These are phyloP conservation scores for Camellia lanceoleosa DNA, from an alignment of 148 eudicot genomes.

Conservation along the genomic window DNA sequence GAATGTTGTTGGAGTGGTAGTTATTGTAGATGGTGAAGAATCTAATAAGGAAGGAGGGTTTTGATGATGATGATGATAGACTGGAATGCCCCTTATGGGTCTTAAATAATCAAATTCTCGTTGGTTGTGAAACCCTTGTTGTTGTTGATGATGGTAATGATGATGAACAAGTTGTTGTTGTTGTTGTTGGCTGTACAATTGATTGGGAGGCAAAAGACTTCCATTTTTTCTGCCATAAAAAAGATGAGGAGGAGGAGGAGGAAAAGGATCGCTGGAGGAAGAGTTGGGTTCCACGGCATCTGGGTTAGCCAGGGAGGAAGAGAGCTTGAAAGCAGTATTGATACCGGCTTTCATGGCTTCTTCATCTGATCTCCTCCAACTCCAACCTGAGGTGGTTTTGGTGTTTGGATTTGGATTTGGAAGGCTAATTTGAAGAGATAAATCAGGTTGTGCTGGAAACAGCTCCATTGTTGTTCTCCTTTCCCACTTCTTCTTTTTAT, in stretches of 20 bases:
- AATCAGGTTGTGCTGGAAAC: slow-evolving; percentile 77
- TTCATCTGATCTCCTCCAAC: slow-evolving; percentile 19
- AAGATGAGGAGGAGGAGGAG: neutral
- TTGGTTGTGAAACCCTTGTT: slow-evolving; percentile 21
- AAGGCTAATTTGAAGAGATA: slow-evolving; percentile 71
- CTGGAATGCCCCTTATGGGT: slow-evolving; percentile 62
- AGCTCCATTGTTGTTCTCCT: slow-evolving; percentile 45
- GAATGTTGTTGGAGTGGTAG: neutral
- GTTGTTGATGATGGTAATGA: neutral
- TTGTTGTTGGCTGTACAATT: neutral
- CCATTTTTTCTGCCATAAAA: neutral
- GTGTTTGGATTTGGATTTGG: slow-evolving; percentile 38
- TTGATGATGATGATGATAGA: slow-evolving; percentile 48
- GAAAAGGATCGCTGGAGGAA: too few relatives aligned
- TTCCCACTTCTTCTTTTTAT: neutral
- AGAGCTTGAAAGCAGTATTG: neutral
- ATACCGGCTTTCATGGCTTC: slow-evolving; percentile 21
- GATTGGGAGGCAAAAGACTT: neutral
- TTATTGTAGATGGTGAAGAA: slow-evolving; percentile 19
- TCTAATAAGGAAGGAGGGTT: neutral
- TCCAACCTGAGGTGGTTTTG: slow-evolving; percentile 32
- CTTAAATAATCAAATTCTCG: slow-evolving; percentile 34
- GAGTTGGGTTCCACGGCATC: neutral
- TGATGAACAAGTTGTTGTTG: slow-evolving; percentile 9
- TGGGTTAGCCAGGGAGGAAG: neutral